phyloP scores from a whole-genome alignment of 306 rosid species.

The Begonia peltatifolia region DNA sequence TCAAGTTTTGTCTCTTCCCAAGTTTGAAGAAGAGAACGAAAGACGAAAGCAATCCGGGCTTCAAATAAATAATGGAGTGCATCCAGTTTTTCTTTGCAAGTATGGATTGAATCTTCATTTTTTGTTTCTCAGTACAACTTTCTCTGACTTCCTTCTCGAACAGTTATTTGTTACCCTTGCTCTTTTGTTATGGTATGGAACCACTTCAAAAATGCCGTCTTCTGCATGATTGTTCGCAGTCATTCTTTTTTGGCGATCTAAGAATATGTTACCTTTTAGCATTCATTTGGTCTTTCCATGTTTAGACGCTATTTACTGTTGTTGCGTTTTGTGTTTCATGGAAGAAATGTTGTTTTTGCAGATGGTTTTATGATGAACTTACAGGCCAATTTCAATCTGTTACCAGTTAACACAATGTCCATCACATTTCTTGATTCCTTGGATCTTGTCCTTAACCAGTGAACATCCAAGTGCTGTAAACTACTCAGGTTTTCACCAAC shows the following conservation, averaged over 20 bases:
- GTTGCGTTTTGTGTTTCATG: neutral
- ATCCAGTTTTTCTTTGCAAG: constrained; percentile 79
- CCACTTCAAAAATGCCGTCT: neutral
- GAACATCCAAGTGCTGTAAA: too few relatives aligned
- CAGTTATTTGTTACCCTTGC: neutral
- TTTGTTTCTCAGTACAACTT: neutral
- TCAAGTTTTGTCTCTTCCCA: constrained; percentile 56
- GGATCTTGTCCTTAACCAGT: too few relatives aligned
- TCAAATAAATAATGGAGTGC: constrained; percentile 27
- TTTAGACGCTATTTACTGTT: neutral
- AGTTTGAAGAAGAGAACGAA: constrained; percentile 62
- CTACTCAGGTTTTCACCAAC: too few relatives aligned
- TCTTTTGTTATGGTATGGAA: neutral
- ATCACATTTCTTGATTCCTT: too few relatives aligned
- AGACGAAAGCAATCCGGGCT: constrained; percentile 30
- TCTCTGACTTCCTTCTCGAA: neutral
- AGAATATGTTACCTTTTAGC: too few relatives aligned
- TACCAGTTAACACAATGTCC: too few relatives aligned
- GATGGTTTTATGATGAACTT: constrained; percentile 11
- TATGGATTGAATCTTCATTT: constrained; percentile 18
- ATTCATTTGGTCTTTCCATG: too few relatives aligned
- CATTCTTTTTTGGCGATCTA: too few relatives aligned
- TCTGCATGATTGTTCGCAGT: neutral
- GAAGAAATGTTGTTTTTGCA: constrained; percentile 5
- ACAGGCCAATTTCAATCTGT: too few relatives aligned